A percentile compares a stretch with the other conserved stretches of the same genome.
Evolutionary conservation across 306 rosid species (phyloP).

Genomic region (Trichosanthes cucumerina): DNA sequence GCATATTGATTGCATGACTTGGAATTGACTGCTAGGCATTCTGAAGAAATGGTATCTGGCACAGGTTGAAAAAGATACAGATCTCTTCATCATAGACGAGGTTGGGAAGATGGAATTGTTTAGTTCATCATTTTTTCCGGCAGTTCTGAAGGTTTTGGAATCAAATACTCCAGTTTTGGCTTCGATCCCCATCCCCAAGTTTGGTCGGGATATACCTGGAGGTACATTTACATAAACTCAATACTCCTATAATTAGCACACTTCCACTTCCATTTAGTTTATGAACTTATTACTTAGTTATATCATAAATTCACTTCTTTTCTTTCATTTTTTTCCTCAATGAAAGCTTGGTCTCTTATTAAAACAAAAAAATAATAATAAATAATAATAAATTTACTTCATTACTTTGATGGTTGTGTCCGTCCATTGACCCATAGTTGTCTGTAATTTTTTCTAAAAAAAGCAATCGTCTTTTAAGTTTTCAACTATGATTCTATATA

Average conservation of each 20-base stretch:
- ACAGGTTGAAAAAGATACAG: constrained; percentile 65
- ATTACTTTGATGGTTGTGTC: not conserved
- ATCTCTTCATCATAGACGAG: constrained; percentile 71
- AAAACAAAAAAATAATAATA: too few species aligned
- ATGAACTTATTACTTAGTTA: too few species aligned
- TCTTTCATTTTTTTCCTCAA: too few species aligned
- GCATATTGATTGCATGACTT: not conserved
- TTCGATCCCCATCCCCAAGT: constrained; percentile 64
- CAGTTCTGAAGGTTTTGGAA: constrained; percentile 57
- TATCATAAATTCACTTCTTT: too few species aligned
- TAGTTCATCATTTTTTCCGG: constrained; percentile 82
- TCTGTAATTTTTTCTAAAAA: not conserved
- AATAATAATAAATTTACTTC: too few species aligned
- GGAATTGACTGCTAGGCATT: constrained; percentile 1
- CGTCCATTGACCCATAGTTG: not conserved
- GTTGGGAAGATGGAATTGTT: constrained; percentile 86
- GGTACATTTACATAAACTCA: constrained; percentile 19
- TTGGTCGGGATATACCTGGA: constrained; percentile 67
- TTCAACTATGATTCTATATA: not conserved
- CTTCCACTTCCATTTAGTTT: too few species aligned
- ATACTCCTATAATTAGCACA: not conserved
- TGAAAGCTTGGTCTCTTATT: too few species aligned
- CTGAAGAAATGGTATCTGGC: constrained; percentile 5
- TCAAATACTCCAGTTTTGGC: constrained; percentile 68
- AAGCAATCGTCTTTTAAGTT: not conserved